phyloP scores from a whole-genome alignment of 2,329 filamentous ascomycete species.

The Coniochaeta sp. region DNA sequence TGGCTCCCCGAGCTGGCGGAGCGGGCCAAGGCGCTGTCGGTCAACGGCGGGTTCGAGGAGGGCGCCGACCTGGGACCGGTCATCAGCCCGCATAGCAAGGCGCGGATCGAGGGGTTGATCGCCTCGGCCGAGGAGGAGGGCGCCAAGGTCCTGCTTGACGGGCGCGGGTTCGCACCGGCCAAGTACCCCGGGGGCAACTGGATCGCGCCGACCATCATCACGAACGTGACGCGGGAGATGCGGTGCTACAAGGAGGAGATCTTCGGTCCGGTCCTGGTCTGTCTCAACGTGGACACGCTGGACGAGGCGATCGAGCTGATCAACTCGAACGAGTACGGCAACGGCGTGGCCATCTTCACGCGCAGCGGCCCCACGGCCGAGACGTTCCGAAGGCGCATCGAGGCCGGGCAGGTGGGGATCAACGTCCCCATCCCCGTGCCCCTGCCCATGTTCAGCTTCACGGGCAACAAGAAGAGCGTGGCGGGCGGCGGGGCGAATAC shows the following conservation, averaged over 20 bases:
- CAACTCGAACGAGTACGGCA: constrained; percentile 81
- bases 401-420: constrained; percentile 80
- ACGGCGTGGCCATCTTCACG: constrained; percentile 81
- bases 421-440: constrained; percentile 74
- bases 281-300: constrained; percentile 69
- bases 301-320: constrained; percentile 76
- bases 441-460: constrained; percentile 66
- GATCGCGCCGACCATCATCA: constrained; percentile 76
- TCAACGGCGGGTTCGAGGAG: constrained; percentile 75
- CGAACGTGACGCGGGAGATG: constrained; percentile 74
- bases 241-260: constrained; percentile 80
- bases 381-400: constrained; percentile 71
- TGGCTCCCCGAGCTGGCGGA: constrained; percentile 76
- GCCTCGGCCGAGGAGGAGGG: constrained; percentile 72
- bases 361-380: constrained; percentile 69
- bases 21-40: constrained; percentile 62
- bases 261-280: constrained; percentile 78
- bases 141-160: constrained; percentile 75
- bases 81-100: constrained; percentile 71
- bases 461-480: constrained; percentile 79
- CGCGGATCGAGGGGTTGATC: constrained; percentile 70
- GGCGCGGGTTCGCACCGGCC: constrained; percentile 63
- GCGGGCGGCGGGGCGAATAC: constrained; percentile 88
- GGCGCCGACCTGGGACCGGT: constrained; percentile 77
- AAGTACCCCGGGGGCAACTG: constrained; percentile 86